Conservation (phyloP, 805 yeast species). For the Cyberlindnera japonica region DNA sequence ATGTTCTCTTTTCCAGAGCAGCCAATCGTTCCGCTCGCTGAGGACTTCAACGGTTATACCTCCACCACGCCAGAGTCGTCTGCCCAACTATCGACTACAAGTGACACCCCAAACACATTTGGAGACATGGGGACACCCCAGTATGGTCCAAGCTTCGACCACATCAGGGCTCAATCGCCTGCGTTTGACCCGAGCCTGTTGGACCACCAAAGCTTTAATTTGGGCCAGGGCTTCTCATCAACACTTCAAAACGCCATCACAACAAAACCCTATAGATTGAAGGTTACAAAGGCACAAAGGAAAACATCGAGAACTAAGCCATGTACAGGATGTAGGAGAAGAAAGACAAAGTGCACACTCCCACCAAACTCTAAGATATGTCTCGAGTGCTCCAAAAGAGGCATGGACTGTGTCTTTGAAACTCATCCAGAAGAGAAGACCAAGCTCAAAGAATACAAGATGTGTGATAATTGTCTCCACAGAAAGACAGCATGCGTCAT, state of each 20-base stretch:
- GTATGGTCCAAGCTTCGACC: neutral
- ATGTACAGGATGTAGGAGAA: slow-evolving; percentile 35
- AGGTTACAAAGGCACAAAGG: slow-evolving; percentile 4
- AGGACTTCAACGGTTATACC: slow-evolving; percentile 9
- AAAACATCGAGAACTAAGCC: slow-evolving; percentile 31
- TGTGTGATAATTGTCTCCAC: slow-evolving; percentile 25
- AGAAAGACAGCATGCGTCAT: slow-evolving; percentile 25
- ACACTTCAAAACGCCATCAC: slow-evolving; percentile 15
- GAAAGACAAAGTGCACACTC: slow-evolving; percentile 28
- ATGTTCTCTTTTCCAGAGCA: slow-evolving; percentile 7
- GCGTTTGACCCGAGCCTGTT: slow-evolving; percentile 9
- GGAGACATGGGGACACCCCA: slow-evolving; percentile 7
- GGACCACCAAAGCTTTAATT: slow-evolving; percentile 13
- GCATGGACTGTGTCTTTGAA: slow-evolving; percentile 16
- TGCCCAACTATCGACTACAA: slow-evolving; percentile 1
- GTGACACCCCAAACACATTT: slow-evolving; percentile 3
- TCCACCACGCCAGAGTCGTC: slow-evolving; percentile 9
- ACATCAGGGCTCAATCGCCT: slow-evolving; percentile 8
- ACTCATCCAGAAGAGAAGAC: slow-evolving; percentile 5
- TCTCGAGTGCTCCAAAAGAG: slow-evolving; percentile 18
- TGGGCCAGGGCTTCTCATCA: slow-evolving; percentile 13
- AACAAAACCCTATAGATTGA: slow-evolving; percentile 10
- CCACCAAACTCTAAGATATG: slow-evolving; percentile 11
- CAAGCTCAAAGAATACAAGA: neutral
- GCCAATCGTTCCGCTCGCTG: slow-evolving; percentile 8